Evolutionary conservation across 768 basidiomycete species (phyloP).

Genomic region (Tylopilus intermedius): DNA sequence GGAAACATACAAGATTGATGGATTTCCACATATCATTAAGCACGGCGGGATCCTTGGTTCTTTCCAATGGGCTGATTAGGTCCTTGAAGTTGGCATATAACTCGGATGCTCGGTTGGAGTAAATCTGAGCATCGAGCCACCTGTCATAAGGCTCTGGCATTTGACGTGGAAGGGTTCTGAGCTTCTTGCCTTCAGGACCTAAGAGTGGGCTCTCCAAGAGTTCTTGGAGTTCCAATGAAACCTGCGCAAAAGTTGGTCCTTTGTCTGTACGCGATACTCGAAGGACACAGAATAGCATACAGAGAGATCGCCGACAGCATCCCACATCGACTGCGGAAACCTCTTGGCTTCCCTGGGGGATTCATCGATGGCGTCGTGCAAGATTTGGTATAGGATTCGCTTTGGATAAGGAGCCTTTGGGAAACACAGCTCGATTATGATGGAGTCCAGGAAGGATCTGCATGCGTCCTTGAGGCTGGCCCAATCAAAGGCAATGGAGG

Average conservation of each 20-base stretch:
- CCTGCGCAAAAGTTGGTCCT: constrained; percentile 33
- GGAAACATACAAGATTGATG: constrained; percentile 50
- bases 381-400: constrained; percentile 57
- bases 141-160: constrained; percentile 58
- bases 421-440: constrained; percentile 78
- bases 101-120: constrained; percentile 54
- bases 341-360: constrained; percentile 67
- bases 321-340: constrained; percentile 76
- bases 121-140: constrained; percentile 67
- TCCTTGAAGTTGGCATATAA: constrained; percentile 49
- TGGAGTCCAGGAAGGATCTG: constrained; percentile 77
- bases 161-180: constrained; percentile 44
- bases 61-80: constrained; percentile 54
- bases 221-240: constrained; percentile 60
- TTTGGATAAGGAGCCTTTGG: constrained; percentile 65
- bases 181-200: constrained; percentile 48
- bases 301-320: constrained; percentile 77
- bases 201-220: constrained; percentile 59
- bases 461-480: constrained; percentile 55
- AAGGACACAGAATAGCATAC: constrained; percentile 52
- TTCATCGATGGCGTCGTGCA: constrained; percentile 70
- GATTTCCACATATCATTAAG: constrained; percentile 62
- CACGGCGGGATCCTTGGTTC: constrained; percentile 43
- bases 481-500: constrained; percentile 65
- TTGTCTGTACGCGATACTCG: neutral